Evolutionary conservation across 2,329 filamentous ascomycete species (phyloP).

Genomic region (Cercospora sesami): DNA sequence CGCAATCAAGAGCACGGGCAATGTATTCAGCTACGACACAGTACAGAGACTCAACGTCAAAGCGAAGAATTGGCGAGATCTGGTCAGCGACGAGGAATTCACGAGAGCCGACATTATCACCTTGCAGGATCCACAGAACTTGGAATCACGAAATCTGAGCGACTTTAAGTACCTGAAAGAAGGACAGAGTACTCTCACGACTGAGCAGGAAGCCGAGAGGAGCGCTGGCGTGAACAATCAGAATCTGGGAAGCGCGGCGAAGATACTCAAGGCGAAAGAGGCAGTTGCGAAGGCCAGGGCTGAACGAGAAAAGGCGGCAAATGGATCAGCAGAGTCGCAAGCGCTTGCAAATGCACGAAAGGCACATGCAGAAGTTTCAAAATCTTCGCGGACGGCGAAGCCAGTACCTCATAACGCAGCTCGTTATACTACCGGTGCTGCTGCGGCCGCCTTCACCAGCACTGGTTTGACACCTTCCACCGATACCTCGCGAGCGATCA

Average conservation of each 20-base stretch:
- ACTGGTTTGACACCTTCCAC: constrained; percentile 93
- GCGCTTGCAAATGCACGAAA: constrained; percentile 58
- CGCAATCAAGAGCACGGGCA: constrained; percentile 80
- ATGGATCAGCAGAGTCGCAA: constrained; percentile 29
- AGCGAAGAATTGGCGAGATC: constrained; percentile 89
- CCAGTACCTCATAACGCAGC: constrained; percentile 76
- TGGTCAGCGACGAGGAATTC: constrained; percentile 85
- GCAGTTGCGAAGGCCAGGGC: constrained; percentile 87
- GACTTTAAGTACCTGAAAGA: constrained; percentile 88
- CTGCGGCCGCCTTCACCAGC: constrained; percentile 91
- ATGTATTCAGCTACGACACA: constrained; percentile 96
- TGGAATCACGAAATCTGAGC: constrained; percentile 77
- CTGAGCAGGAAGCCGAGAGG: constrained; percentile 68
- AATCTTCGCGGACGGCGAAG: constrained; percentile 37
- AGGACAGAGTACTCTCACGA: constrained; percentile 66
- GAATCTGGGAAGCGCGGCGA: constrained; percentile 75
- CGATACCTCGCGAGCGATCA: constrained; percentile 76
- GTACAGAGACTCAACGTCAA: constrained; percentile 95
- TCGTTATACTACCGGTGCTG: constrained; percentile 82
- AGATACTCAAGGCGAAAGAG: constrained; percentile 87
- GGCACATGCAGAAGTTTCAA: constrained; percentile 46
- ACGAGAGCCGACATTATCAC: constrained; percentile 90
- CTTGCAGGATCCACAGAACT: constrained; percentile 90
- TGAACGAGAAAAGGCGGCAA: constrained; percentile 57
- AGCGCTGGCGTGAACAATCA: constrained; percentile 67